Evolutionary conservation across 495 filamentous ascomycete species (phyloP), one percentile per base, ranked within the genome.

Genomic region (Thermothielavioides terrestris): DNA sequence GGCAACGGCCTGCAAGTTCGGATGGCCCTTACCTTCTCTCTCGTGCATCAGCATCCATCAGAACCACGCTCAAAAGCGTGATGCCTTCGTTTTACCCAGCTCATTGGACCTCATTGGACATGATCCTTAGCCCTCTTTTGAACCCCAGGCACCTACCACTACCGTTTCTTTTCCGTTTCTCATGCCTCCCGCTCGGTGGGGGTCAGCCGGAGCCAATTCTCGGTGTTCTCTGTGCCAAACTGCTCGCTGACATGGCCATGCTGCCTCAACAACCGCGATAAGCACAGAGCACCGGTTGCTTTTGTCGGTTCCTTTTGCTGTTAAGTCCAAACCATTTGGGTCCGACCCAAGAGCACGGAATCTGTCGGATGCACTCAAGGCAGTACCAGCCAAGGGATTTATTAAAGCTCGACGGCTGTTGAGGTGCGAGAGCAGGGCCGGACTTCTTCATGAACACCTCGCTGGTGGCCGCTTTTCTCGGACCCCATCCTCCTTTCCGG

Each of bases 231-330:
- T 5, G 31, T 36, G 22, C 37, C n/a, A 36, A 23, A 20, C 14
- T 9, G 6, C 7, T 10, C 25, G 26, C 21, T 42, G 38, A 20
- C 20, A 36, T 36, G 39, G 21, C 39, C 12, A 41, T 17, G 32
- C 26, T n/a, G 22, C 46, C 31, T 10, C 10, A 23, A 9, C 7
- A 23, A 26, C 21, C 20, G 28, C 37, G 37, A 50, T 50, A 42
- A 43, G 47, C 47, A 50, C 9, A 18, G 20, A 42, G 27, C 17
- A 20, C n/a, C 28, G 47, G 26, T 49, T 49, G 46, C 47, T 50
- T 50, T 50, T 50, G 30, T 42, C 38, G 31, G 15, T 42, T 10
- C 15, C n/a, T n/a, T 22, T 31, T 34, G 37, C 28, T 27, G 25
- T 18, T 11, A 22, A 20, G 15, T 18, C 23, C 17, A 4, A 38